Evolutionary conservation across 2,329 filamentous ascomycete genomes (phyloP).

Genomic region (Macrophomina phaseolina): DNA sequence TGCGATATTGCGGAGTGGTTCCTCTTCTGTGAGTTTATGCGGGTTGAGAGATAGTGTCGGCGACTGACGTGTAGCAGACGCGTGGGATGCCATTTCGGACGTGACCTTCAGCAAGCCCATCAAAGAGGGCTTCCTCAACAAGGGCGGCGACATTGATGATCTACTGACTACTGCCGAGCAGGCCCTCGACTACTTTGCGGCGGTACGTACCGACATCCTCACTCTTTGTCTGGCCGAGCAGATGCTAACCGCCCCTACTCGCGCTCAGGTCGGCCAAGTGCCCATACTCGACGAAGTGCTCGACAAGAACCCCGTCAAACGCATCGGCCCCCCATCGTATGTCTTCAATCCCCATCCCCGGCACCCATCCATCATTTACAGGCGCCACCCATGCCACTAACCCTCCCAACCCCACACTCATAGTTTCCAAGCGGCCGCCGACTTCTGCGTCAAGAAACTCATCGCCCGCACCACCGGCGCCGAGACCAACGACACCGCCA

Average conservation of each 20-base stretch:
- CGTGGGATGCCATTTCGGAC: constrained; percentile 19
- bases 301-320: constrained; percentile 33
- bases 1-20: constrained; percentile 43
- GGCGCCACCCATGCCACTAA: not conserved
- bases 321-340: constrained; percentile 30
- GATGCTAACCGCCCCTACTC: not conserved
- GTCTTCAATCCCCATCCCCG: not conserved
- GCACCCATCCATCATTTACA: not conserved
- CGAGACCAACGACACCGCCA: constrained; percentile 28
- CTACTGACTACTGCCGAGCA: constrained; percentile 33
- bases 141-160: constrained; percentile 19
- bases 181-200: constrained; percentile 33
- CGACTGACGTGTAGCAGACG: not conserved
- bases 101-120: constrained; percentile 24
- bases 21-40: constrained; percentile 36
- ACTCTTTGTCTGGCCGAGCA: not conserved
- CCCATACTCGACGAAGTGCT: constrained; percentile 36
- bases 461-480: constrained; percentile 30
- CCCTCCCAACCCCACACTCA: not conserved
- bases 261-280: constrained; percentile 37
- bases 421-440: constrained; percentile 30
- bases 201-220: constrained; percentile 29
- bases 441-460: constrained; percentile 33
- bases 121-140: constrained; percentile 23
- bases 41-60: not conserved